Base-by-base conservation (phyloP, 352 stramenopile species). In the Thraustochytrium striatum region DNA sequence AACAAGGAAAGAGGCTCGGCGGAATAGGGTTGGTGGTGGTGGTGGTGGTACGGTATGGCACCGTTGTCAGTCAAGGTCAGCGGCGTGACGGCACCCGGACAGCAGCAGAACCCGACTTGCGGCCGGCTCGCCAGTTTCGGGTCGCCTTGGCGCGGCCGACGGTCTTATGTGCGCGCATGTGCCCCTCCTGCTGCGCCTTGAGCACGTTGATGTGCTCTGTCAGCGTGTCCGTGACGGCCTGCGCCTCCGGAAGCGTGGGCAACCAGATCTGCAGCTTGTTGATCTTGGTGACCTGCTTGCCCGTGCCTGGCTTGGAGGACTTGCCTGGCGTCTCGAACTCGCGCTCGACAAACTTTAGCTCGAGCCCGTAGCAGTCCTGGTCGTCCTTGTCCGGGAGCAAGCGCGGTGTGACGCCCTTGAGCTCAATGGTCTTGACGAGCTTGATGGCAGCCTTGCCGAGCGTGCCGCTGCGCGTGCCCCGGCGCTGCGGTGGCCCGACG, bases 211-310 rank as follows among this genome's bases (percentile, higher is more conserved):
- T 38, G 36, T 30, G 33, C 8, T 68, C 43, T 38, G 16, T 25
- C 21, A 75, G 11, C 9, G 58, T 43, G 9, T 43, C 47, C 11
- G 19, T 61, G 1, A 38, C 50, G 21, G 44, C 43, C 32, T 58
- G 11, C 52, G 21, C 9, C 65, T 75, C 65, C 21, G 58, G 41
- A 3, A 33, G 7, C 5, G 65, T 62, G 39, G 39, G 65, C 9
- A 75, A 43, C 41, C 41, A 75, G 39, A 75, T 72, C 19, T 38
- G 65, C 2, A 75, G 11, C 47, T 75, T 75, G 65, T 75, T 75
- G 35, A 75, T 75, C 30, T 68, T 72, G 35, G 65, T 75, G 41
- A 55, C 50, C 35, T 75, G 65, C 52, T 75, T 75, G 21, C 8
- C 65, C 43, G 65, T 55, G 25, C 65, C 30, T n/a, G n/a, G n/a